These are phyloP conservation scores for Dioscorea alata DNA, from an alignment of 106 monocot genomes.

Conservation along the genomic window DNA sequence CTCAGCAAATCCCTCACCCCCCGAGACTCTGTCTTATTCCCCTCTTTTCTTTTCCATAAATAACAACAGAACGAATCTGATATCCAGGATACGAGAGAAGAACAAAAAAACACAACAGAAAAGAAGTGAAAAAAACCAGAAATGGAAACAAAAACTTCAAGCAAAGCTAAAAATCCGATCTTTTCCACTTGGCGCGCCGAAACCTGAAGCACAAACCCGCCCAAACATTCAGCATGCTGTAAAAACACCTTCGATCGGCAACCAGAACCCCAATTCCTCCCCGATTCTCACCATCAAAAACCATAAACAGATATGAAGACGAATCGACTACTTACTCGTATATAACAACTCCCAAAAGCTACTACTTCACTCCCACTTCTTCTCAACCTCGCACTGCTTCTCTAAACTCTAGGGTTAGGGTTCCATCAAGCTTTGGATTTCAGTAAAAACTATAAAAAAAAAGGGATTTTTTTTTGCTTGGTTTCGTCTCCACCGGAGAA, in stretches of 20 bases:
- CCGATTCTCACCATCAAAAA: not conserved
- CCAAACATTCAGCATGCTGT: too few species aligned
- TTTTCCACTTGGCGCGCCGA: not conserved
- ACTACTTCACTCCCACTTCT: not conserved
- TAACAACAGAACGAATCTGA: not conserved
- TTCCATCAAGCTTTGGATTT: conserved; percentile 2
- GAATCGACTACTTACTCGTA: not conserved
- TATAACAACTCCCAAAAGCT: not conserved
- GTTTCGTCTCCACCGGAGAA: not conserved
- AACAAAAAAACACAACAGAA: conserved; percentile 6
- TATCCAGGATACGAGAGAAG: not conserved
- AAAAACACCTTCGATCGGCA: not conserved
- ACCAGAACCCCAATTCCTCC: not conserved
- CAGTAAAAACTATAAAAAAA: not conserved
- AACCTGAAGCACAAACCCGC: not conserved
- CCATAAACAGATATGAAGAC: not conserved
- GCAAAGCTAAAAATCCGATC: not conserved
- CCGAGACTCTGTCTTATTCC: not conserved
- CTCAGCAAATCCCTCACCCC: not conserved
- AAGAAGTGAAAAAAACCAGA: conserved; percentile 6
- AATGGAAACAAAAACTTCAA: not conserved
- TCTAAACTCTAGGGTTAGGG: conserved; percentile 14
- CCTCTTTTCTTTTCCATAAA: not conserved
- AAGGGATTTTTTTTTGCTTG: not conserved
- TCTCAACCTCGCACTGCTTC: not conserved